A percentile compares a stretch with the other conserved stretches of the same genome.
Conservation (phyloP, 1,284 basidiomycete genomes). For the Ceratobasidium theobromae region DNA sequence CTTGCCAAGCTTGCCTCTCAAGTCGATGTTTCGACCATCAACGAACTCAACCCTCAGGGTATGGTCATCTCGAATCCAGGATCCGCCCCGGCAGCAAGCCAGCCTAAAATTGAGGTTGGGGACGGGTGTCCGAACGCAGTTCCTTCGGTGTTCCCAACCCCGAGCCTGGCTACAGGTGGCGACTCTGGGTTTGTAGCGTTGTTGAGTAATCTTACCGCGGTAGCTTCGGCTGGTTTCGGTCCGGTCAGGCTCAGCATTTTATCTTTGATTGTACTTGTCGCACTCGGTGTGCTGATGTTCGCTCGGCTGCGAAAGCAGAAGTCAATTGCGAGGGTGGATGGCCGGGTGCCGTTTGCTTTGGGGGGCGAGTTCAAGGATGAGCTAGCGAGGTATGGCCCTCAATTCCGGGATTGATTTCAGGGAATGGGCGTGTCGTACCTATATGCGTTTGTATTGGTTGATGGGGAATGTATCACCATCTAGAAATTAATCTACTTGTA, state of each 20-base stretch:
- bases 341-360: not conserved
- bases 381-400: not conserved
- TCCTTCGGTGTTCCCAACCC: too few species aligned
- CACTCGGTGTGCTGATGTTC: not conserved
- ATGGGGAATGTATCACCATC: too few species aligned
- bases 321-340: not conserved
- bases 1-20: not conserved
- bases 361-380: slow-evolving; percentile 17
- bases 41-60: slow-evolving; percentile 10
- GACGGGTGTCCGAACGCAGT: too few species aligned
- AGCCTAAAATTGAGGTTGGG: too few species aligned
- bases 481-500: too few species aligned
- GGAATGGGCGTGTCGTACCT: too few species aligned
- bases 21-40: slow-evolving; percentile 15
- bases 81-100: too few species aligned
- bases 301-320: not conserved
- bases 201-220: not conserved
- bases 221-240: not conserved
- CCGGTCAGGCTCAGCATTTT: not conserved
- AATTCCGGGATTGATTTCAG: slow-evolving; percentile 19
- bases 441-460: too few species aligned
- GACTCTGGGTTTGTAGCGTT: too few species aligned
- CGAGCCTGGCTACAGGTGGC: too few species aligned
- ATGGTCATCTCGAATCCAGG: too few species aligned
- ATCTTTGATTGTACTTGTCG: slow-evolving; percentile 6